phyloP scores from a whole-genome alignment of 768 basidiomycete genomes.

The Scleroderma citrinum region DNA sequence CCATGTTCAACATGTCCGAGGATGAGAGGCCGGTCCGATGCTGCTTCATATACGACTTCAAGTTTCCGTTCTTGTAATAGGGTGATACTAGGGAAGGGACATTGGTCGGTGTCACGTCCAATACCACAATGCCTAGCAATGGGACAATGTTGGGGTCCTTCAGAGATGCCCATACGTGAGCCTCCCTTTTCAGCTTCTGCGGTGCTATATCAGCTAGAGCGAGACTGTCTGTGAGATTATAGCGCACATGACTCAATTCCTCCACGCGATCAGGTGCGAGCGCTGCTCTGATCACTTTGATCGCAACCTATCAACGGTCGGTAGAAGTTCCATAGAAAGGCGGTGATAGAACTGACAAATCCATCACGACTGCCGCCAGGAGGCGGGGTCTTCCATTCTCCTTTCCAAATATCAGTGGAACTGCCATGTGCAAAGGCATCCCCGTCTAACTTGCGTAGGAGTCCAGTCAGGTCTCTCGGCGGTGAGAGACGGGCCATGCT shows the following conservation, averaged over 20 bases:
- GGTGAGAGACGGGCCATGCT: too few relatives aligned
- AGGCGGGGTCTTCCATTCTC: background rate
- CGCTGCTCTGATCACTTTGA: slow-evolving; percentile 21
- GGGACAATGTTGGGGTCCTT: slow-evolving; percentile 20
- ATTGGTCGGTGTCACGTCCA: too few relatives aligned
- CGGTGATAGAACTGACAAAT: background rate
- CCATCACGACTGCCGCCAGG: too few relatives aligned
- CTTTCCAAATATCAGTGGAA: slow-evolving; percentile 1
- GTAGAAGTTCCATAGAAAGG: background rate
- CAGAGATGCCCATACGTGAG: slow-evolving; percentile 20
- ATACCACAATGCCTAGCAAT: slow-evolving; percentile 18
- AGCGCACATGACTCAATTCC: slow-evolving; percentile 17
- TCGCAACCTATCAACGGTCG: slow-evolving; percentile 15
- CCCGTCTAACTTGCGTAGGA: background rate
- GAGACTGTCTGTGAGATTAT: background rate
- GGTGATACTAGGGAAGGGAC: slow-evolving; percentile 22
- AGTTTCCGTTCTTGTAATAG: slow-evolving; percentile 19
- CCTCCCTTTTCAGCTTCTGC: slow-evolving; percentile 25
- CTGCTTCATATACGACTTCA: slow-evolving; percentile 12
- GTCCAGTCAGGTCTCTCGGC: slow-evolving; percentile 1
- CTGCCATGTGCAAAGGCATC: background rate
- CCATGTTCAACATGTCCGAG: slow-evolving; percentile 16
- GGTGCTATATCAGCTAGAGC: too few relatives aligned
- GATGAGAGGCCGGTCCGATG: slow-evolving; percentile 4
- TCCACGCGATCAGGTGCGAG: slow-evolving; percentile 12